Base-by-base conservation (phyloP, 306 rosid species). In the Malus sylvestris region DNA sequence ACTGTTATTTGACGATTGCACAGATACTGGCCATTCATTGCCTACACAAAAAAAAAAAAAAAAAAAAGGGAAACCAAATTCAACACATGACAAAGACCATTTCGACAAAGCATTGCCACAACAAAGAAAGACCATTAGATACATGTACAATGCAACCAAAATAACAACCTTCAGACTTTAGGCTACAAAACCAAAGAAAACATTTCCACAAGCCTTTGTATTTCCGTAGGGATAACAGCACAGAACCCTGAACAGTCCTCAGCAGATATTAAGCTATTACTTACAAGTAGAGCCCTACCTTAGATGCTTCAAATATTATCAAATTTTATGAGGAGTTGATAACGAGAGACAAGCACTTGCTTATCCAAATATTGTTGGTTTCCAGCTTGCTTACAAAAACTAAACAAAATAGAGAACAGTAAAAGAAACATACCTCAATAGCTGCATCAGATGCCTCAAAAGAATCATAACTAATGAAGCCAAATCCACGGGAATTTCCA, bases 381-480 rank as follows among this genome's bases (percentile, higher is more conserved):
- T 42, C 16, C 23, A 22, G 73, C 64, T 32, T 53, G 19, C n/a
- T 78, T 11, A 25, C 32, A 20, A 20, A 19, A 30, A 20, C 8
- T 35, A 67, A 35, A 66, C 15, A 6, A 19, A 25, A 4, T 13
- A 23, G 61, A 22, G 16, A 63, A n/a, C 65, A 29, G 18, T 32
- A 19, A n/a, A 60, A 65, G 42, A 64, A 13, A 20, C 84, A 64
- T 79, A 92, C 99, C 97, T 96, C 99, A 75, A 96, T 96, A 35
- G 99, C 99, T 6, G 98, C 84, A 89, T 96, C 98, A 65, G 99
- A 96, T 80, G 99, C 99, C 81, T 96, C 99, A 60, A 96, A 96
- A 27, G 97, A 96, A 82, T 96, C 99, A 58, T 96, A 96, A 87
- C 99, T 96, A 71, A 96, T 88, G 82, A 92, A 96, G 79, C 99